phyloP scores from a whole-genome alignment of 805 yeast species.

The Cyberlindnera nakhonratchasimensis region DNA sequence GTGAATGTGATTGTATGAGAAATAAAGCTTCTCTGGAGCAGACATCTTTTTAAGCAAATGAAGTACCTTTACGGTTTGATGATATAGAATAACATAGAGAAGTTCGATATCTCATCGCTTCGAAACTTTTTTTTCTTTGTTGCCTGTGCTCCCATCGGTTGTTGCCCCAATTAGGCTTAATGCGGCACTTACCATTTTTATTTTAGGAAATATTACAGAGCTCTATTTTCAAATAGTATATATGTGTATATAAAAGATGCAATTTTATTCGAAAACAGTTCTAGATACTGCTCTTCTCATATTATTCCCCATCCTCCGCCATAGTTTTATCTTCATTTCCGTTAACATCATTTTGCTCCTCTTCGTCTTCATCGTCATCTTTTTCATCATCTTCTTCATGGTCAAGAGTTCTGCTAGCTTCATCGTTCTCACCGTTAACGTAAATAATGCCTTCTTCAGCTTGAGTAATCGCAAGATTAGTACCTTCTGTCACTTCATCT shows the following conservation, averaged over 20 bases:
- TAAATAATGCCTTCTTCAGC: constrained; percentile 34
- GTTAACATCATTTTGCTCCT: neutral
- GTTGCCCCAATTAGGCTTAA: too few relatives aligned
- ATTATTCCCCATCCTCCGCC: constrained; percentile 3
- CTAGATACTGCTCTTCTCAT: neutral
- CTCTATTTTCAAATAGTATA: too few relatives aligned
- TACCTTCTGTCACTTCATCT: constrained; percentile 32
- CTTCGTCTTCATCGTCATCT: constrained; percentile 21
- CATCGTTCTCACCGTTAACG: constrained; percentile 44
- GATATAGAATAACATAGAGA: neutral
- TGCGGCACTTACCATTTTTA: too few relatives aligned
- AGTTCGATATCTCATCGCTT: too few relatives aligned
- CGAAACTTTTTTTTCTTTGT: neutral
- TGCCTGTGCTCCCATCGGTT: neutral
- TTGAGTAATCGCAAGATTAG: constrained; percentile 27
- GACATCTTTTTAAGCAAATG: constrained; percentile 1
- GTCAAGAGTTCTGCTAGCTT: constrained; percentile 35
- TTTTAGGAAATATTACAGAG: too few relatives aligned
- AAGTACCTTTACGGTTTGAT: neutral
- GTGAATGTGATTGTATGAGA: constrained; percentile 79
- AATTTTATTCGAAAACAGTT: too few relatives aligned
- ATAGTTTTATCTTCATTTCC: constrained; percentile 3
- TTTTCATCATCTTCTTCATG: constrained; percentile 31
- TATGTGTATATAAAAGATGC: too few relatives aligned
- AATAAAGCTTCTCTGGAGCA: constrained; percentile 45